Evolutionary conservation across 805 yeast species (phyloP).

Genomic region (Hagleromyces aurorensis): DNA sequence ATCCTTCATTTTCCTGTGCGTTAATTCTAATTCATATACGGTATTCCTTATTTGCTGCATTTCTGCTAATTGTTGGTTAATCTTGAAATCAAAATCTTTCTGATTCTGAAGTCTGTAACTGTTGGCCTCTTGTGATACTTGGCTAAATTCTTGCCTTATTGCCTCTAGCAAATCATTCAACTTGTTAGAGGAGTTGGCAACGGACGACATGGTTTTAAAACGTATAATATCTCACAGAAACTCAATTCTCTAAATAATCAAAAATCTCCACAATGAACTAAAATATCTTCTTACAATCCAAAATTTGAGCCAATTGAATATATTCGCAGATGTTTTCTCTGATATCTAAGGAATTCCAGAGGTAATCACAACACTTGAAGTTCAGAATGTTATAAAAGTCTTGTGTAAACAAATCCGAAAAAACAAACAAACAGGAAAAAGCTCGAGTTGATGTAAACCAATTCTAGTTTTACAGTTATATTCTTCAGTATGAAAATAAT

Average conservation of each 20-base stretch:
- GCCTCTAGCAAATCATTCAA: slow-evolving; percentile 83
- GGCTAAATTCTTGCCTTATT: slow-evolving; percentile 83
- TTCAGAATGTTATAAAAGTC: no score
- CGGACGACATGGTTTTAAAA: slow-evolving; percentile 13
- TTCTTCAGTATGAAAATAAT: no score
- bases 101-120: slow-evolving; percentile 73
- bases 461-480: no score
- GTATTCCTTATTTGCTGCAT: slow-evolving; percentile 91
- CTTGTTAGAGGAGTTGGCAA: slow-evolving; percentile 27
- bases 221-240: background rate
- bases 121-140: slow-evolving; percentile 77
- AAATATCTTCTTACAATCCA: no score
- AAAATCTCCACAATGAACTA: no score
- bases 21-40: slow-evolving; percentile 86
- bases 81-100: slow-evolving; percentile 85
- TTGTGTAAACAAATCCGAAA: no score
- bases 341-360: no score
- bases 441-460: no score
- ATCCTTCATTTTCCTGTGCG: slow-evolving; percentile 91
- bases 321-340: no score
- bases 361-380: no score
- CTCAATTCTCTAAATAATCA: slow-evolving; percentile 1
- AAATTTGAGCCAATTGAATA: no score
- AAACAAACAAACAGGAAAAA: no score
- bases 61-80: slow-evolving; percentile 86